A percentile compares a stretch with the other conserved stretches of the same genome.
Evolutionary conservation across 2,329 filamentous ascomycete species (phyloP).

Genomic region (Penicillium fuscoglaucum): DNA sequence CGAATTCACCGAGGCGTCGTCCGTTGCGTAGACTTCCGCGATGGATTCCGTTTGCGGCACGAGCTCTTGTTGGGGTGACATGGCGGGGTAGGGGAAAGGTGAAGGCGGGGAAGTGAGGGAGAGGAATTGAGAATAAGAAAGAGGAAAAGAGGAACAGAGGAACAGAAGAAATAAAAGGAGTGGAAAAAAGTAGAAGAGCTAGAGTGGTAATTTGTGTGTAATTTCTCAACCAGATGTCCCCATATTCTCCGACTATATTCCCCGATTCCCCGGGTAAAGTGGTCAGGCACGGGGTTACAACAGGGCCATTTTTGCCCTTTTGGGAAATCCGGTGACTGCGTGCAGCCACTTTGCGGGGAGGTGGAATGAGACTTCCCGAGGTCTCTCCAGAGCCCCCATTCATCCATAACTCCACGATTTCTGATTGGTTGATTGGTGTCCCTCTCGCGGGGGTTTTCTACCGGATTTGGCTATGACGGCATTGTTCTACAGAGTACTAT

Average conservation of each 20-base stretch:
- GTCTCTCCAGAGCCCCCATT: not conserved
- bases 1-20: conserved; percentile 72
- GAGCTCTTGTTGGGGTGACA: conserved; percentile 44
- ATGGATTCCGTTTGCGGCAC: conserved; percentile 77
- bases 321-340: conserved; percentile 18
- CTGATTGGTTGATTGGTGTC: not conserved
- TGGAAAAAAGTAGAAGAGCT: not conserved
- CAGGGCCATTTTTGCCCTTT: conserved; percentile 7
- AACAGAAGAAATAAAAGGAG: not conserved
- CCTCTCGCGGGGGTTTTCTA: conserved; percentile 3
- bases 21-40: conserved; percentile 77
- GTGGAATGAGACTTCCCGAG: not conserved
- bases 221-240: not conserved
- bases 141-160: conserved; percentile 1
- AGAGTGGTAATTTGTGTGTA: not conserved
- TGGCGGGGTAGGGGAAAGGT: conserved; percentile 29
- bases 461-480: conserved; percentile 7
- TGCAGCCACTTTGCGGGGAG: conserved; percentile 18
- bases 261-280: conserved; percentile 21
- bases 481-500: not conserved
- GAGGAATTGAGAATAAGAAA: conserved; percentile 3
- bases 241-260: conserved; percentile 15
- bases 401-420: not conserved
- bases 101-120: not conserved
- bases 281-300: conserved; percentile 3